Conservation (phyloP, 2,329 filamentous ascomycete genomes). For the Cucurbitaria berberidis region DNA sequence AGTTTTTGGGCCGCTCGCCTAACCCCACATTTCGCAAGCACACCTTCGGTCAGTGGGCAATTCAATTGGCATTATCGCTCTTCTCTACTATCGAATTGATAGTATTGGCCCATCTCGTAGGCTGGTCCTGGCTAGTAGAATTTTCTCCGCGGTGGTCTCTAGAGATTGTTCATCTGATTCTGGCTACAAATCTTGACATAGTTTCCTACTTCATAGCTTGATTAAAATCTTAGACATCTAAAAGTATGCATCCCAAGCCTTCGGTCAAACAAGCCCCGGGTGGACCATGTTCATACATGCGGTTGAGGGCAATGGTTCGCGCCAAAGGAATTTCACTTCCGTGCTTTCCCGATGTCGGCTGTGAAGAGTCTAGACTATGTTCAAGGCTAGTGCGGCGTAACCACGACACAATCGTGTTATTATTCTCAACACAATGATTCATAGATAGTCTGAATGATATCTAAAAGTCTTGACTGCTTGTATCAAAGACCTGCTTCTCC, state of each 20-base stretch:
- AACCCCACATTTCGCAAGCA: slow-evolving; percentile 33
- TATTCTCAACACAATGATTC: slow-evolving; percentile 1
- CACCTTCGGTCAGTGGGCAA: slow-evolving; percentile 18
- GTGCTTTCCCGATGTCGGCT: slow-evolving; percentile 7
- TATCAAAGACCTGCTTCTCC: slow-evolving; percentile 28
- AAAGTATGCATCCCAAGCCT: not conserved
- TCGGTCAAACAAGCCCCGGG: not conserved
- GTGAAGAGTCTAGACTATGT: not conserved
- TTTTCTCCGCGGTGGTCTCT: slow-evolving; percentile 12
- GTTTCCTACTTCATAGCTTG: not conserved
- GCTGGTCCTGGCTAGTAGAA: slow-evolving; percentile 9
- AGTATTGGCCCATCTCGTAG: slow-evolving; percentile 16
- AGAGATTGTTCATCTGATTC: not conserved
- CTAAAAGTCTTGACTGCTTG: slow-evolving; percentile 16
- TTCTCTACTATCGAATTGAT: slow-evolving; percentile 9
- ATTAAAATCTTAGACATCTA: not conserved
- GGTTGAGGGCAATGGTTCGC: not conserved
- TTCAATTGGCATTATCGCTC: not conserved
- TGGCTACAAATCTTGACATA: not conserved
- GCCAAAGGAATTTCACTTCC: not conserved
- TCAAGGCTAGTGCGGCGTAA: not conserved
- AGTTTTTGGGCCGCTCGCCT: slow-evolving; percentile 30
- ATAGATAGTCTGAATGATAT: no score
- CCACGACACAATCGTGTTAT: not conserved
- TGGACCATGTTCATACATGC: not conserved